These are phyloP conservation scores for Tulasnella sp. DNA, from an alignment of 768 basidiomycete species.

Conservation along the genomic window DNA sequence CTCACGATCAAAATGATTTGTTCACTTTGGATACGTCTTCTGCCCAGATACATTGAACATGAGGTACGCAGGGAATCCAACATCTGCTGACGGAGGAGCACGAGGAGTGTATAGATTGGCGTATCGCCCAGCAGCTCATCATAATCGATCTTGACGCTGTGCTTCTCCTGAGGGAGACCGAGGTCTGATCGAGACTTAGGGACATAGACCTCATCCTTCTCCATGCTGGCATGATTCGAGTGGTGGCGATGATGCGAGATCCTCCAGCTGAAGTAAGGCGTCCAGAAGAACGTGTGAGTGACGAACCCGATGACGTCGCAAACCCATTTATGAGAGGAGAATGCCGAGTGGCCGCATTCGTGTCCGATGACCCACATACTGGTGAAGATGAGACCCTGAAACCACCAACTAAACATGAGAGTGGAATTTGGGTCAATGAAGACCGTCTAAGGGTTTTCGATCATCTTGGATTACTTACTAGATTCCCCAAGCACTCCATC, in stretches of 20 bases:
- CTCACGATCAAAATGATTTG: too few species aligned
- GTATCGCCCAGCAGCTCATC: constrained; percentile 6
- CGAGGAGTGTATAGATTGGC: constrained; percentile 2
- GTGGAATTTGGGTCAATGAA: too few species aligned
- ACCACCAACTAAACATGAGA: too few species aligned
- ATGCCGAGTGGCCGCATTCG: too few species aligned
- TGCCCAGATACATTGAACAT: constrained; percentile 13
- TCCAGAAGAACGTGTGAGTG: constrained; percentile 17
- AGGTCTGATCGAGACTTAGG: constrained; percentile 50
- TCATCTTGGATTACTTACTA: too few species aligned
- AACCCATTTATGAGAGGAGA: too few species aligned
- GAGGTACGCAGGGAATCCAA: constrained; percentile 30
- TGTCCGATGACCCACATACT: too few species aligned
- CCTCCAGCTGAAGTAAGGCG: constrained; percentile 21
- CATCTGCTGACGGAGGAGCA: constrained; percentile 7
- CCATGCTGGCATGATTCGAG: constrained; percentile 8
- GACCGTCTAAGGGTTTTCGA: too few species aligned
- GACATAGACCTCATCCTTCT: constrained; percentile 32
- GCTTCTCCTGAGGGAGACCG: constrained; percentile 34
- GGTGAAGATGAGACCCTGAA: too few species aligned
- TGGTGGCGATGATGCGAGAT: constrained; percentile 8
- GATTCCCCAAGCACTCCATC: too few species aligned
- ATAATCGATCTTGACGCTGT: constrained; percentile 22
- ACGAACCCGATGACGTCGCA: too few species aligned
- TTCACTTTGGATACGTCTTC: too few species aligned